A percentile compares a stretch with the other conserved stretches of the same genome.
Evolutionary conservation across 495 filamentous ascomycete species (phyloP).

Genomic region (Sphaerosporella brunnea): DNA sequence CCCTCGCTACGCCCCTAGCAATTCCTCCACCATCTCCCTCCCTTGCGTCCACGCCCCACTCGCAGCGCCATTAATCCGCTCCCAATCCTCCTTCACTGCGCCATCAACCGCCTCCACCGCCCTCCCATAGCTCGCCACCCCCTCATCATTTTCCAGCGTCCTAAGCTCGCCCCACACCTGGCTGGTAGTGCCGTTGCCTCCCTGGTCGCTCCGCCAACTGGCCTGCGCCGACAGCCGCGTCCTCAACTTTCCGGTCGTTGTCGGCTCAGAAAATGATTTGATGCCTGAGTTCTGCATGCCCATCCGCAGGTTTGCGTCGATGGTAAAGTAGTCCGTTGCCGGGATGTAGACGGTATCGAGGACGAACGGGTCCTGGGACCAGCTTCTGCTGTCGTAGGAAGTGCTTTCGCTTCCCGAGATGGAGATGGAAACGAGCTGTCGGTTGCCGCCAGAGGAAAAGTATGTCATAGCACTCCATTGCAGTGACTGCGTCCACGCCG

Average conservation of each 20-base stretch:
- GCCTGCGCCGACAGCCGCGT: conserved; percentile 11
- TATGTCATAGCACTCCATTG: conserved; percentile 27
- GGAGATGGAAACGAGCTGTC: conserved; percentile 1
- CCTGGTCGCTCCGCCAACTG: conserved; percentile 3
- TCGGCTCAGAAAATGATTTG: not conserved
- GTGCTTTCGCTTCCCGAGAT: conserved; percentile 3
- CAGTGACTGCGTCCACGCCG: conserved; percentile 47
- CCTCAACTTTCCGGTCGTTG: not conserved
- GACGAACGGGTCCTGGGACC: not conserved
- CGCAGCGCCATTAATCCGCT: conserved; percentile 7
- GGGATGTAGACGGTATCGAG: conserved; percentile 5
- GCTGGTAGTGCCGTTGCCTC: conserved; percentile 5
- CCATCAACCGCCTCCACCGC: conserved; percentile 9
- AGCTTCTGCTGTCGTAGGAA: not conserved
- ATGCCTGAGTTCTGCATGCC: not conserved
- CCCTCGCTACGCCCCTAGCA: not conserved
- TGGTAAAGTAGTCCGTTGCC: conserved; percentile 5
- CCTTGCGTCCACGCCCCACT: not conserved
- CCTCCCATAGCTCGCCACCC: conserved; percentile 14
- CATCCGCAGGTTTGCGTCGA: conserved; percentile 9
- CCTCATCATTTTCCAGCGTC: conserved; percentile 7
- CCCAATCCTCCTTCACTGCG: conserved; percentile 6
- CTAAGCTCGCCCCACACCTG: conserved; percentile 10
- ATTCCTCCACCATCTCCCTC: not conserved
- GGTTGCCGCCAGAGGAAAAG: conserved; percentile 3